Evolutionary conservation across 106 monocot genomes (phyloP).

Genomic region (Dendrobium nobile): DNA sequence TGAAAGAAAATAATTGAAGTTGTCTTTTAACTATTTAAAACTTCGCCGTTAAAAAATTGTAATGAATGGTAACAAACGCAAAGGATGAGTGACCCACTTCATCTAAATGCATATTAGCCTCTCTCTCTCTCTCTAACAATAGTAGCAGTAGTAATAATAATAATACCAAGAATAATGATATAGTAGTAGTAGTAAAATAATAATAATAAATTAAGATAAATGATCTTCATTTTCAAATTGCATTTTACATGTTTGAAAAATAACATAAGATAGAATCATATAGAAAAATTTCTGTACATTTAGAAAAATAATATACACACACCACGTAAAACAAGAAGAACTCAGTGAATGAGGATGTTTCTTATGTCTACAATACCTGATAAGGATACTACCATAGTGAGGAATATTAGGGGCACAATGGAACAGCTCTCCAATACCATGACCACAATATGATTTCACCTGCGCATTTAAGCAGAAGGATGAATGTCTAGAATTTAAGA

Average conservation of each 20-base stretch:
- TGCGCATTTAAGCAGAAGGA: constrained; percentile 17
- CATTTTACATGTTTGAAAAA: background rate
- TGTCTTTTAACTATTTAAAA: no score
- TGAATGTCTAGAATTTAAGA: background rate
- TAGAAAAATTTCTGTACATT: background rate
- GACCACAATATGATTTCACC: constrained; percentile 99
- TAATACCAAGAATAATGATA: no score
- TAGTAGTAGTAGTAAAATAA: no score
- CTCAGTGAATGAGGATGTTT: background rate
- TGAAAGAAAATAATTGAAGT: no score
- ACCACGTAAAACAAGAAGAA: background rate
- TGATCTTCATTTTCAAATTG: background rate
- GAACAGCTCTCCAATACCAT: constrained; percentile 98
- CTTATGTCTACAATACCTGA: background rate
- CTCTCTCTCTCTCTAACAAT: no score
- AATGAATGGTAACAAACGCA: no score
- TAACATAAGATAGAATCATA: background rate
- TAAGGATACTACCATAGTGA: constrained; percentile 93
- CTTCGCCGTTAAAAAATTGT: no score
- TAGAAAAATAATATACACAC: background rate
- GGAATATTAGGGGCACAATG: constrained; percentile 99
- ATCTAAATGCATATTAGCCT: no score
- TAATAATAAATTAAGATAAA: background rate
- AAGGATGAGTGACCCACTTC: no score
- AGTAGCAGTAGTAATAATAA: no score